A percentile compares a stretch with the other conserved stretches of the same genome.
phyloP scores from a whole-genome alignment of 192 early-diverging fungal genomes.

The Umbelopsis isabellina region DNA sequence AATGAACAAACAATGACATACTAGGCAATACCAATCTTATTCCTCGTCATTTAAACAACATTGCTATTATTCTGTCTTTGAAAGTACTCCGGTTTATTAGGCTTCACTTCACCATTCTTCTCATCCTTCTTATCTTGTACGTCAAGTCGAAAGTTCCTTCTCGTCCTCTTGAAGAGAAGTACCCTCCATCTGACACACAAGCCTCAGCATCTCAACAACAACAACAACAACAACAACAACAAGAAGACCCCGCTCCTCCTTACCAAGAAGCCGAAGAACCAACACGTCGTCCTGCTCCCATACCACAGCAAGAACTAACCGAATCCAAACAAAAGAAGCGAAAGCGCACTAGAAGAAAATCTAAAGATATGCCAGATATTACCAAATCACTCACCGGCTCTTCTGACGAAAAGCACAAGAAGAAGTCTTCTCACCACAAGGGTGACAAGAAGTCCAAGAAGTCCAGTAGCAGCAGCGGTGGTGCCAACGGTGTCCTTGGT shows the following conservation, averaged over 20 bases:
- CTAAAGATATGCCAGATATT: not conserved
- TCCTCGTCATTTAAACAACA: no score
- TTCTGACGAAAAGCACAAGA: conserved; percentile 2
- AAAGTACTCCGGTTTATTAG: no score
- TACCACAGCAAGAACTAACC: not conserved
- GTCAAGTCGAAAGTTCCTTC: conserved; percentile 12
- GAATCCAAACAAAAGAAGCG: not conserved
- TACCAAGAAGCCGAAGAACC: not conserved
- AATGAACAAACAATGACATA: no score
- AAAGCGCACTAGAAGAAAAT: not conserved
- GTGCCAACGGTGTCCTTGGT: not conserved
- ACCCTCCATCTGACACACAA: no score
- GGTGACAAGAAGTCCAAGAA: conserved; percentile 11
- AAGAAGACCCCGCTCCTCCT: no score
- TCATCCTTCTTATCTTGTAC: not conserved
- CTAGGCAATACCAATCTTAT: no score
- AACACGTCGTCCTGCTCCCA: not conserved
- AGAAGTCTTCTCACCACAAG: not conserved
- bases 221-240: not conserved
- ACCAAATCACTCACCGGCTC: not conserved
- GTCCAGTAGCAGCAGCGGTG: not conserved
- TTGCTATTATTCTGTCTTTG: no score
- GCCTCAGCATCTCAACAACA: not conserved
- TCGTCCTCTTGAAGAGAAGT: no score
- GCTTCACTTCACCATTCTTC: not conserved